Conservation (phyloP, 352 stramenopile species). For the Blastocystis sp. region DNA sequence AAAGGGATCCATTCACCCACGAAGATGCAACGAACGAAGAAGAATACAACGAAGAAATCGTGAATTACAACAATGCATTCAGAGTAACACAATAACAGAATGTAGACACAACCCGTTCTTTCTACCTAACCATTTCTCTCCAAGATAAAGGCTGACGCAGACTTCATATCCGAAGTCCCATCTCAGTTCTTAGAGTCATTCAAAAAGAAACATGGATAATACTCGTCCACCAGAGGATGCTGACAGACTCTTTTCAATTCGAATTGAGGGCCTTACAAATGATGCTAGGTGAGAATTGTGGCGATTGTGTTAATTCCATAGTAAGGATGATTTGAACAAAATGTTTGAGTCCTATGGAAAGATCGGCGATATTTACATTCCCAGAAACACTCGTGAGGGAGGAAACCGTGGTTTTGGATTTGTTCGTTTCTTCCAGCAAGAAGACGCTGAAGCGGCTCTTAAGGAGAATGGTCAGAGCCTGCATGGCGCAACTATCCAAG, state of each 20-base stretch:
- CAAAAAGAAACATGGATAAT: slow-evolving; percentile 30
- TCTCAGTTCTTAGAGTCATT: too few relatives aligned
- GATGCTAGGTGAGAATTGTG: background rate
- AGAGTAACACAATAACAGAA: too few relatives aligned
- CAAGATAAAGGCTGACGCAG: too few relatives aligned
- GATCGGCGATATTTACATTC: slow-evolving; percentile 59
- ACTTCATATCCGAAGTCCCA: too few relatives aligned
- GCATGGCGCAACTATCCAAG: background rate
- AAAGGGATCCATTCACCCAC: too few relatives aligned
- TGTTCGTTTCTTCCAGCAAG: slow-evolving; percentile 47
- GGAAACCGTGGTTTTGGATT: slow-evolving; percentile 56
- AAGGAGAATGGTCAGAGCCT: slow-evolving; percentile 29
- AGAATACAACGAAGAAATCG: too few relatives aligned
- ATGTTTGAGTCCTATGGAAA: slow-evolving; percentile 51
- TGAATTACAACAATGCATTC: too few relatives aligned
- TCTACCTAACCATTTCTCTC: too few relatives aligned
- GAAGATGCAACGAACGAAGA: too few relatives aligned
- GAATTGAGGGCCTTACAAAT: slow-evolving; percentile 30
- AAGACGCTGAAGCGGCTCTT: slow-evolving; percentile 18
- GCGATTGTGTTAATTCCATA: background rate
- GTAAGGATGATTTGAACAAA: slow-evolving; percentile 59
- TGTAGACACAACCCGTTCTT: too few relatives aligned
- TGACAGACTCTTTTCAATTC: slow-evolving; percentile 39
- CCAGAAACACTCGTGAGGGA: slow-evolving; percentile 18
- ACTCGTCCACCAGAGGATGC: slow-evolving; percentile 17